phyloP scores from a whole-genome alignment of 768 basidiomycete species.

The Mycena vulgaris region DNA sequence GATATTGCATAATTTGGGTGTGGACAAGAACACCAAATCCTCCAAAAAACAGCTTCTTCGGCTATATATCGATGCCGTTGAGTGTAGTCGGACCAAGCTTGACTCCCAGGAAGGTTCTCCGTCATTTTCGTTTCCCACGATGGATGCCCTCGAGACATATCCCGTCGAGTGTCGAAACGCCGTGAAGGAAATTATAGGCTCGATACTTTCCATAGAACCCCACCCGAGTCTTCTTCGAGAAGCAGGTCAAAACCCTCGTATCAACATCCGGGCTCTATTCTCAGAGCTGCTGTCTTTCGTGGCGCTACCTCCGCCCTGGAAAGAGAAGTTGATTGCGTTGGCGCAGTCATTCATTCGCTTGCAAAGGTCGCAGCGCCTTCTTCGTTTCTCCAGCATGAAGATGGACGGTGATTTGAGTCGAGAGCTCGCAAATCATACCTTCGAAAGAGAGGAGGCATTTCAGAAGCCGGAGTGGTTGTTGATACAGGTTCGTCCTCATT shows the following conservation, averaged over 20 bases:
- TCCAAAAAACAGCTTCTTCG: constrained; percentile 2
- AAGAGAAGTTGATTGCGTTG: constrained; percentile 45
- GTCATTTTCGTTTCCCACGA: constrained; percentile 8
- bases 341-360: constrained; percentile 48
- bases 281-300: constrained; percentile 45
- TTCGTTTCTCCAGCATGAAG: constrained; percentile 40
- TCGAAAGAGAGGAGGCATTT: constrained; percentile 25
- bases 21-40: background rate
- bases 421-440: constrained; percentile 43
- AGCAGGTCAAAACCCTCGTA: constrained; percentile 43
- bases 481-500: constrained; percentile 54
- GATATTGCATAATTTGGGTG: constrained; percentile 6
- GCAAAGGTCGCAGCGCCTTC: constrained; percentile 56
- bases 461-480: constrained; percentile 59
- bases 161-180: constrained; percentile 7
- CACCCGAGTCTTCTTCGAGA: constrained; percentile 6
- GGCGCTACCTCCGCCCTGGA: constrained; percentile 47
- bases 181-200: background rate
- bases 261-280: constrained; percentile 51
- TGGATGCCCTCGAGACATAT: background rate
- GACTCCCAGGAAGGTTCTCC: constrained; percentile 6
- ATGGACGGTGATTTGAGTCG: constrained; percentile 50
- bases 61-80: constrained; percentile 12
- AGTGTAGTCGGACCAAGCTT: constrained; percentile 12
- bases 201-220: constrained; percentile 6